A percentile compares a stretch with the other conserved stretches of the same genome.
phyloP scores from a whole-genome alignment of 305 asterid genomes.

The Solanum hybrid region DNA sequence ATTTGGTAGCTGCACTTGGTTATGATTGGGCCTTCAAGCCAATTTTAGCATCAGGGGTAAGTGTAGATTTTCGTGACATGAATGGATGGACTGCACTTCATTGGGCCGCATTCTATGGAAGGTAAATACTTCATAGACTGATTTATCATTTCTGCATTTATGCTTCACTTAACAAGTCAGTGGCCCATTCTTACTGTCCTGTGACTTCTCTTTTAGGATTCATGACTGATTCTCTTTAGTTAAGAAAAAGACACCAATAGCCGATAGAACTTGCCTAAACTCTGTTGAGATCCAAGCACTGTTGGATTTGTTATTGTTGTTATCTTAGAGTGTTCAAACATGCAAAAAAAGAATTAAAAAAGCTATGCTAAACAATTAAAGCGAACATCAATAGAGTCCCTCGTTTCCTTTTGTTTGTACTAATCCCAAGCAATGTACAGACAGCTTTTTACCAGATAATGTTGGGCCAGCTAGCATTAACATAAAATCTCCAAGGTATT shows the following conservation, averaged over 20 bases:
- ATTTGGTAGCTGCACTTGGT: conserved; percentile 93
- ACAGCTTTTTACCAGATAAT: neutral
- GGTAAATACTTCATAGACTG: conserved; percentile 33
- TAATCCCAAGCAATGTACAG: neutral
- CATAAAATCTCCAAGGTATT: neutral
- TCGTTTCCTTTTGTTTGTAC: neutral
- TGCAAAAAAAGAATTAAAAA: neutral
- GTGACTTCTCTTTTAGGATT: neutral
- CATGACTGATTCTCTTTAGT: neutral
- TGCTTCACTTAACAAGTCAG: neutral
- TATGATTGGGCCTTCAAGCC: conserved; percentile 82
- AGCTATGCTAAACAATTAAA: neutral
- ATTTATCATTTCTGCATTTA: neutral
- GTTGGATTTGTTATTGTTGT: neutral
- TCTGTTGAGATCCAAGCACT: neutral
- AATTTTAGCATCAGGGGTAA: conserved; percentile 51
- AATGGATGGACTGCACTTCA: conserved; percentile 98
- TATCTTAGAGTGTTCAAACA: neutral
- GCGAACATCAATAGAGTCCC: neutral
- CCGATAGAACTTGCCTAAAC: neutral
- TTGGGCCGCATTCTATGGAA: conserved; percentile 96
- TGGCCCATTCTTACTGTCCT: neutral
- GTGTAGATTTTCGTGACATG: conserved; percentile 82
- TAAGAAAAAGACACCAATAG: neutral
- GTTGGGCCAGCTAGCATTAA: neutral